Conservation (phyloP, 2,329 filamentous ascomycete genomes). For the Albophoma yamanashiensis region DNA sequence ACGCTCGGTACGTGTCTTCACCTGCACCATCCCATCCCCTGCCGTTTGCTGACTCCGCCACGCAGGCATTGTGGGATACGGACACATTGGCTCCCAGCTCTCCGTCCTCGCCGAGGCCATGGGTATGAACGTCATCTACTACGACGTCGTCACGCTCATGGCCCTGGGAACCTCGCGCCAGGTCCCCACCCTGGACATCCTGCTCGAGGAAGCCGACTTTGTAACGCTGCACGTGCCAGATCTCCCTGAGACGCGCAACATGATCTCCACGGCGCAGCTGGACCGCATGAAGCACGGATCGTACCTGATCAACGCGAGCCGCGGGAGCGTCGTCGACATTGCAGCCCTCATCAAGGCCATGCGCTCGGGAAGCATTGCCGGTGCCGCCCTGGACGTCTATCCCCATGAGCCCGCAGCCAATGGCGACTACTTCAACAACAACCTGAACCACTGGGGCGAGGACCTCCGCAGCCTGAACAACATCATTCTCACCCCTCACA, state of each 20-base stretch:
- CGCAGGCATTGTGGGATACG: constrained; percentile 82
- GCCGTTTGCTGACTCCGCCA: neutral
- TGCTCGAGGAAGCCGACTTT: constrained; percentile 78
- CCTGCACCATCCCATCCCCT: neutral
- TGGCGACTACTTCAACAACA: constrained; percentile 84
- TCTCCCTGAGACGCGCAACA: constrained; percentile 80
- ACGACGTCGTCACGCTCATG: constrained; percentile 92
- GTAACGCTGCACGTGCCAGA: constrained; percentile 93
- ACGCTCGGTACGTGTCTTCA: constrained; percentile 56
- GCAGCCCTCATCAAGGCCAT: constrained; percentile 82
- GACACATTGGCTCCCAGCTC: constrained; percentile 92
- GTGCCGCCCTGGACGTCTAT: constrained; percentile 93
- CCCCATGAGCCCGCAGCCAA: constrained; percentile 90
- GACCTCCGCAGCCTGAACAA: constrained; percentile 82
- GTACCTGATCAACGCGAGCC: constrained; percentile 93
- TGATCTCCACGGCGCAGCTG: constrained; percentile 75
- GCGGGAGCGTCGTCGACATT: constrained; percentile 90
- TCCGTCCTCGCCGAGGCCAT: constrained; percentile 94
- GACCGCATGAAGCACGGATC: constrained; percentile 84
- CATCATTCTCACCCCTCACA: constrained; percentile 91
- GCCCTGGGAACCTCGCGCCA: constrained; percentile 80
- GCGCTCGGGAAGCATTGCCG: constrained; percentile 76
- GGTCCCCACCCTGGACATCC: constrained; percentile 63
- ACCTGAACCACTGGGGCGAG: constrained; percentile 74
- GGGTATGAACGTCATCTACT: constrained; percentile 98